These are phyloP conservation scores for Aspergillus quadrilineatus DNA, from an alignment of 2,329 filamentous ascomycete genomes.

Conservation along the genomic window DNA sequence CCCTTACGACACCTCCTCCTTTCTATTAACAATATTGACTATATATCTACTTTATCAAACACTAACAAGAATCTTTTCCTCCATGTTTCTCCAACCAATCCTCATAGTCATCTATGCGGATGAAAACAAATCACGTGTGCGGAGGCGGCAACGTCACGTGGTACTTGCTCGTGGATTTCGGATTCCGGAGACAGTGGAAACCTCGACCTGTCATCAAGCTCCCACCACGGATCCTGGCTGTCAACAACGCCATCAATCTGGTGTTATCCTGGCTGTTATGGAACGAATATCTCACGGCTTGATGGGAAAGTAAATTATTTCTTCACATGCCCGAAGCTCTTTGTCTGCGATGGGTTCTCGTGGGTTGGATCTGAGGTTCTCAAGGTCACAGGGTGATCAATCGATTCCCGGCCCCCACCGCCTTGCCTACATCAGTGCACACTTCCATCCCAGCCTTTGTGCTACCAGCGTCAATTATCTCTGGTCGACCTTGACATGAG, in stretches of 20 bases:
- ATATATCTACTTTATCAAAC: no score
- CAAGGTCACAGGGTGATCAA: conserved; percentile 1
- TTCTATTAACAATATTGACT: no score
- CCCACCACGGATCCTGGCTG: conserved; percentile 7
- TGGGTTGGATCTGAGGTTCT: neutral
- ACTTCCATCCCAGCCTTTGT: neutral
- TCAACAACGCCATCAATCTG: neutral
- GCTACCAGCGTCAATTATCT: neutral
- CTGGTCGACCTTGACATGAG: no score
- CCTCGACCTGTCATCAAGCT: conserved; percentile 18
- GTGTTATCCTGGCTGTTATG: neutral
- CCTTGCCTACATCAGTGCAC: neutral
- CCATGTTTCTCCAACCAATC: no score
- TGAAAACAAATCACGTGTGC: neutral
- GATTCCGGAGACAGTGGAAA: conserved; percentile 7
- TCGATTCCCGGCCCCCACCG: conserved; percentile 5
- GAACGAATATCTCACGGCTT: neutral
- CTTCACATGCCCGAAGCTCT: no score
- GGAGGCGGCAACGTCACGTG: neutral
- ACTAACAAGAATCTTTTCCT: no score
- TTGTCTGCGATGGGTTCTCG: neutral
- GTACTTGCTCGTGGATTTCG: neutral
- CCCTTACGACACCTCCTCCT: no score
- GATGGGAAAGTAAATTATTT: neutral
- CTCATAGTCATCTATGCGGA: no score